A percentile compares a stretch with the other conserved stretches of the same genome.
Evolutionary conservation across 139 green algal species (phyloP).

Genomic region (Nannochloris sp.): DNA sequence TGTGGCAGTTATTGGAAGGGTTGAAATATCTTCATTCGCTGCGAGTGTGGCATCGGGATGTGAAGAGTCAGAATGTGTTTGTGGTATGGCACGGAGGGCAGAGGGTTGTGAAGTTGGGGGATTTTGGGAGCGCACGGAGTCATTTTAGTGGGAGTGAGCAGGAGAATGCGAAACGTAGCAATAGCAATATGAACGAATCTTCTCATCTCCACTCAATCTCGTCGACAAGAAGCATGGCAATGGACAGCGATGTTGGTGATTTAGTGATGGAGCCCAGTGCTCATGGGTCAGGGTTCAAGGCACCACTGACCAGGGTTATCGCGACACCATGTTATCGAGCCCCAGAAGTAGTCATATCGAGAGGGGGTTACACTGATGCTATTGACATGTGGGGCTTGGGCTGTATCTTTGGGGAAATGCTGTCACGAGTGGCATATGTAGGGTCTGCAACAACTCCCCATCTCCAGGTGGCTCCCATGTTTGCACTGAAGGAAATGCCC

Average conservation of each 20-base stretch:
- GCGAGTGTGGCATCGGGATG: conserved; percentile 77
- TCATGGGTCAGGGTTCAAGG: conserved; percentile 1
- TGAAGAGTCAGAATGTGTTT: conserved; percentile 86
- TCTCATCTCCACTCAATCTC: background rate
- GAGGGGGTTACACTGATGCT: conserved; percentile 56
- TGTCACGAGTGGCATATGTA: conserved; percentile 64
- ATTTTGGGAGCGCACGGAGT: conserved; percentile 70
- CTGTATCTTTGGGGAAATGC: conserved; percentile 86
- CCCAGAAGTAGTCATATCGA: conserved; percentile 55
- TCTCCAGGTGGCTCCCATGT: conserved; percentile 70
- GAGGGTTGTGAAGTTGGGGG: conserved; percentile 63
- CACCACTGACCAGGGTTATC: conserved; percentile 64
- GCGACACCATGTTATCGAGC: conserved; percentile 47
- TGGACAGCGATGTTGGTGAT: background rate
- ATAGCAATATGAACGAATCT: background rate
- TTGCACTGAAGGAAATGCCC: conserved; percentile 58
- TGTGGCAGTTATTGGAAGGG: conserved; percentile 59
- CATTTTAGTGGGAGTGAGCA: conserved; percentile 10
- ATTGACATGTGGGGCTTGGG: conserved; percentile 75
- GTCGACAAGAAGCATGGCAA: background rate
- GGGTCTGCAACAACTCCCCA: conserved; percentile 60
- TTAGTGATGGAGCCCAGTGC: background rate
- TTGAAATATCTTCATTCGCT: conserved; percentile 69
- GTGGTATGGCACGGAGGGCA: conserved; percentile 37
- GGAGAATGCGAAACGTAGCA: background rate